A percentile compares a stretch with the other conserved stretches of the same genome.
Evolutionary conservation across 805 yeast genomes (phyloP).

Genomic region (Saccharomyces mikatae): DNA sequence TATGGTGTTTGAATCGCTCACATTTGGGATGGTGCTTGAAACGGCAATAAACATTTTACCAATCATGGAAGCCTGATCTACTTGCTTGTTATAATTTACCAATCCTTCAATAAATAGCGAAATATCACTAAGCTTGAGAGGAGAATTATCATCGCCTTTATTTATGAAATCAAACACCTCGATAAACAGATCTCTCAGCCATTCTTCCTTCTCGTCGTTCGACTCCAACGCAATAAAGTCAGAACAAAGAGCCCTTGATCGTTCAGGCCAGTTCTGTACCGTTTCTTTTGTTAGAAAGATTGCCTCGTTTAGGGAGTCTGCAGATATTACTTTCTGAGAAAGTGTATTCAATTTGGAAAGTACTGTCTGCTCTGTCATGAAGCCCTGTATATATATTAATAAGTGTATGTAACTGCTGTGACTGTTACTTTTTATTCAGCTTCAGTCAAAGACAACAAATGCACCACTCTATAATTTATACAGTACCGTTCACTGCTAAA

Average conservation of each 20-base stretch:
- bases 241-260: not conserved
- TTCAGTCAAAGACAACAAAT: not conserved
- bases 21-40: slow-evolving; percentile 7
- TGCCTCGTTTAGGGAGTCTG: not conserved
- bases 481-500: not conserved
- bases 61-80: slow-evolving; percentile 7
- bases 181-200: slow-evolving; percentile 17
- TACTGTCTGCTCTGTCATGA: not conserved
- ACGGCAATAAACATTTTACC: slow-evolving; percentile 20
- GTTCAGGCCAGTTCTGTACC: not conserved
- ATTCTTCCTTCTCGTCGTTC: slow-evolving; percentile 12
- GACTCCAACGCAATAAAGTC: slow-evolving; percentile 10
- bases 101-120: slow-evolving; percentile 8
- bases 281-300: not conserved
- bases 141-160: not conserved
- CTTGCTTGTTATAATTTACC: not conserved
- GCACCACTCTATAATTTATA: not conserved
- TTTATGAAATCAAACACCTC: slow-evolving; percentile 14
- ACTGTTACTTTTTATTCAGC: not conserved
- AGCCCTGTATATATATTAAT: not conserved
- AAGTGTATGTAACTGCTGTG: not conserved
- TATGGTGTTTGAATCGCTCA: slow-evolving; percentile 15
- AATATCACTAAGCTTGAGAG: slow-evolving; percentile 1
- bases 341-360: not conserved
- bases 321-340: not conserved